These are phyloP conservation scores for Ceratocystis cacaofunesta DNA, from an alignment of 2,329 filamentous ascomycete genomes.

Conservation along the genomic window DNA sequence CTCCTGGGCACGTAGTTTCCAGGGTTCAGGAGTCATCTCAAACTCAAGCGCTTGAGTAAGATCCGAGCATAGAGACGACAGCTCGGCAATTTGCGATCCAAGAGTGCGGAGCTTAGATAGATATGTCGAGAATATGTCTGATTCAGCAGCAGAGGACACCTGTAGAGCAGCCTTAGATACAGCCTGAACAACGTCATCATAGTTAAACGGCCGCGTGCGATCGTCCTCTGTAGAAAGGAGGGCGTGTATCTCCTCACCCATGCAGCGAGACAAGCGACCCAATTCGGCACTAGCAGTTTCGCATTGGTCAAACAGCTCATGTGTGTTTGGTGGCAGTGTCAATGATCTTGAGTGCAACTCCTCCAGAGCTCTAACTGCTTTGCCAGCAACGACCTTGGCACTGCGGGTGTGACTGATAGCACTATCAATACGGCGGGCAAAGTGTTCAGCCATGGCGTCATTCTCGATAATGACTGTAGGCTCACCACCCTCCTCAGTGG, in stretches of 20 bases:
- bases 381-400: constrained; percentile 68
- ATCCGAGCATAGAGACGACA: constrained; percentile 55
- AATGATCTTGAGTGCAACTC: constrained; percentile 65
- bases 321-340: constrained; percentile 52
- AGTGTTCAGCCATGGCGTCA: constrained; percentile 51
- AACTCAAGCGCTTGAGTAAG: constrained; percentile 65
- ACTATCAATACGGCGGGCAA: constrained; percentile 54
- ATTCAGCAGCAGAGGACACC: constrained; percentile 36
- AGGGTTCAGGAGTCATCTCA: constrained; percentile 60
- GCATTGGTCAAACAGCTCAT: constrained; percentile 53
- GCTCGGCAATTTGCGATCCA: constrained; percentile 49
- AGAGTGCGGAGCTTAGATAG: constrained; percentile 50
- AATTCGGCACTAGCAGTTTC: constrained; percentile 51
- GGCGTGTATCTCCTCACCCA: constrained; percentile 50
- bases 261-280: constrained; percentile 47
- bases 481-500: constrained; percentile 9
- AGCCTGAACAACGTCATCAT: constrained; percentile 49
- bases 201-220: constrained; percentile 49
- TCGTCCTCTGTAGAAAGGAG: constrained; percentile 56
- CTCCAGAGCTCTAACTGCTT: constrained; percentile 60
- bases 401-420: constrained; percentile 64
- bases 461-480: constrained; percentile 26
- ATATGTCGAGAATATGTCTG: constrained; percentile 56
- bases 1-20: constrained; percentile 68
- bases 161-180: constrained; percentile 38